phyloP scores from a whole-genome alignment of 2,329 filamentous ascomycete species.

The Epichloe aotearoae region DNA sequence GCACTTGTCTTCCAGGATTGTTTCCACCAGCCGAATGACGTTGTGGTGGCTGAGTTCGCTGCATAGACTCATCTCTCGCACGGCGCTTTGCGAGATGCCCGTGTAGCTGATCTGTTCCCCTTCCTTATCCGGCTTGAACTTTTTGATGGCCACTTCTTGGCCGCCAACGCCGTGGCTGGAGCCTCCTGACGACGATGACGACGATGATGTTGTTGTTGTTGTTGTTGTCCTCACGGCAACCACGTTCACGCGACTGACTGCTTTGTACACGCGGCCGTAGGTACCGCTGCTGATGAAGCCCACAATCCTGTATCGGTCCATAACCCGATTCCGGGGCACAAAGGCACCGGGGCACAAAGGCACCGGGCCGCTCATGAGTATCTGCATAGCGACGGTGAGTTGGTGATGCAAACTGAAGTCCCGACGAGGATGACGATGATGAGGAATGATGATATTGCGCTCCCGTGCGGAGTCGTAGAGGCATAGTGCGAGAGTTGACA shows the following conservation, averaged over 20 bases:
- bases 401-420: constrained; percentile 7
- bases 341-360: constrained; percentile 48
- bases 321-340: constrained; percentile 72
- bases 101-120: constrained; percentile 91
- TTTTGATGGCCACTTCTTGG: constrained; percentile 96
- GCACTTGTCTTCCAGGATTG: constrained; percentile 95
- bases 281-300: constrained; percentile 98
- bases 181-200: not conserved
- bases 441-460: constrained; percentile 13
- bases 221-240: constrained; percentile 3
- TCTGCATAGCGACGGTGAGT: constrained; percentile 33
- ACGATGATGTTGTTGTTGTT: not conserved
- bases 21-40: constrained; percentile 82
- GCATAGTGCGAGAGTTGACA: constrained; percentile 13
- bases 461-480: constrained; percentile 21
- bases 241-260: constrained; percentile 44
- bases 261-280: constrained; percentile 97
- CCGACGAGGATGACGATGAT: constrained; percentile 9
- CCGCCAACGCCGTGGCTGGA: constrained; percentile 36
- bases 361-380: constrained; percentile 36
- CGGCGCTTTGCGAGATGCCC: constrained; percentile 91
- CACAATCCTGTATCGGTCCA: constrained; percentile 89
- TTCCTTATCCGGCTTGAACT: constrained; percentile 99
- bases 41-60: constrained; percentile 82
- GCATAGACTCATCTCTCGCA: constrained; percentile 94